These are phyloP conservation scores for Cairneyella variabilis DNA, from an alignment of 495 filamentous ascomycete genomes.

Conservation along the genomic window DNA sequence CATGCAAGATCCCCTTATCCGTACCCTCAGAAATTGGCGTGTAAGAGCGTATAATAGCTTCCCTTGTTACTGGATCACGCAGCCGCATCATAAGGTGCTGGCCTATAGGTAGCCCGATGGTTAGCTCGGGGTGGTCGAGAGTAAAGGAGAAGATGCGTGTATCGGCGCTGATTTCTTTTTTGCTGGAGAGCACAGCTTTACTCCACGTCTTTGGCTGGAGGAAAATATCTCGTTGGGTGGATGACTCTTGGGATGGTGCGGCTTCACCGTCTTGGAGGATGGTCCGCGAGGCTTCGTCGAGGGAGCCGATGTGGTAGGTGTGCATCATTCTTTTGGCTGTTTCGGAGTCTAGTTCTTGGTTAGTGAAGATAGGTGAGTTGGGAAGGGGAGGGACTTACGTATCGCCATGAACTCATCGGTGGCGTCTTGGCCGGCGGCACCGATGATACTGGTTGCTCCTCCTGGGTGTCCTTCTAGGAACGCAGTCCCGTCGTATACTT, in stretches of 20 bases:
- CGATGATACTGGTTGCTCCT: slow-evolving; percentile 82
- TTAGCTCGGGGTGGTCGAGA: slow-evolving; percentile 69
- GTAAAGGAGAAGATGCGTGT: slow-evolving; percentile 80
- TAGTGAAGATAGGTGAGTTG: background rate
- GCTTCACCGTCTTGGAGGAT: slow-evolving; percentile 37
- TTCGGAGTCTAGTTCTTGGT: slow-evolving; percentile 63
- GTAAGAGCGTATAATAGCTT: slow-evolving; percentile 81
- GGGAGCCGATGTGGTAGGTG: slow-evolving; percentile 79
- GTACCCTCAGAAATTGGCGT: slow-evolving; percentile 73
- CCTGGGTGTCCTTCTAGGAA: slow-evolving; percentile 89
- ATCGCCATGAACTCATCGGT: slow-evolving; percentile 95
- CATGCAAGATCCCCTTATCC: slow-evolving; percentile 59
- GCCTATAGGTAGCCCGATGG: slow-evolving; percentile 76
- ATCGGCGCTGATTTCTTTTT: slow-evolving; percentile 69
- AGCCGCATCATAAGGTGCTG: slow-evolving; percentile 89
- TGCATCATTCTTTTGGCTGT: slow-evolving; percentile 93
- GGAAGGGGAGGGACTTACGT: slow-evolving; percentile 55
- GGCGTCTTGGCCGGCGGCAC: slow-evolving; percentile 79
- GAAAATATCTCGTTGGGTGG: slow-evolving; percentile 52
- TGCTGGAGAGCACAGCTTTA: slow-evolving; percentile 61
- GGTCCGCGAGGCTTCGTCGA: slow-evolving; percentile 54
- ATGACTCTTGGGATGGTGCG: slow-evolving; percentile 8
- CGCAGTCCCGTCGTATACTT: slow-evolving; percentile 85
- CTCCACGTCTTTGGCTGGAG: slow-evolving; percentile 70
- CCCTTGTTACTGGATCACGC: slow-evolving; percentile 60